Conservation (phyloP, 2,329 filamentous ascomycete genomes). For the Penicillium sp. region DNA sequence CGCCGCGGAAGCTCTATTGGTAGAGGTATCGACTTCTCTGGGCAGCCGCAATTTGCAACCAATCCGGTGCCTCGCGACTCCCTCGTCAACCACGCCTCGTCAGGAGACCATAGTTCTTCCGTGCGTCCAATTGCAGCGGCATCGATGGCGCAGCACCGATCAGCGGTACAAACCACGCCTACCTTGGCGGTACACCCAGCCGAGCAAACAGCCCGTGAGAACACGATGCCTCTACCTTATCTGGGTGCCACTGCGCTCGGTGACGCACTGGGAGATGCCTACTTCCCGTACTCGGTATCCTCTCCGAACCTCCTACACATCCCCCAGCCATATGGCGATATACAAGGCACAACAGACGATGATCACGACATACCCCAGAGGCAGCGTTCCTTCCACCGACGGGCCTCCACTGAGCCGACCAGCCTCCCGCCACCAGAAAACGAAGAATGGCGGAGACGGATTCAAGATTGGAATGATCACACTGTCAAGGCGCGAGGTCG, state of each 20-base stretch:
- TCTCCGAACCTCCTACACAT: constrained; percentile 35
- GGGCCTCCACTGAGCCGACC: constrained; percentile 36
- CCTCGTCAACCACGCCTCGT: background rate
- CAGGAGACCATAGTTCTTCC: background rate
- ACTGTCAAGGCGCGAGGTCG: constrained; percentile 39
- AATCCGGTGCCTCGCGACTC: background rate
- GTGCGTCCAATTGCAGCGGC: constrained; percentile 1
- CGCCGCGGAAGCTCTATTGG: constrained; percentile 19
- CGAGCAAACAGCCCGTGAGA: constrained; percentile 3
- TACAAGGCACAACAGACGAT: constrained; percentile 19
- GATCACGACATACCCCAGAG: constrained; percentile 21
- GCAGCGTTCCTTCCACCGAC: constrained; percentile 26
- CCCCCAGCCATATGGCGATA: constrained; percentile 20
- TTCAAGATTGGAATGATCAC: constrained; percentile 42
- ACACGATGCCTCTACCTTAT: constrained; percentile 12
- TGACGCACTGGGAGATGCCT: constrained; percentile 21
- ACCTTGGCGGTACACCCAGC: constrained; percentile 17
- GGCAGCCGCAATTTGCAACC: constrained; percentile 10
- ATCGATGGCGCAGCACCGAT: background rate
- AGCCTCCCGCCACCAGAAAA: constrained; percentile 30
- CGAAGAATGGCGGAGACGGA: constrained; percentile 40
- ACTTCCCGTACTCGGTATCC: constrained; percentile 34
- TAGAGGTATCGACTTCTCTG: constrained; percentile 17
- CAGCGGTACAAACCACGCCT: constrained; percentile 15
- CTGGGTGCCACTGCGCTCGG: constrained; percentile 18